Percentiles rank a stretch among this genome's conserved stretches.
These are phyloP conservation scores for Aureoboletus auriporus DNA, from an alignment of 768 basidiomycete species.

Conservation along the genomic window DNA sequence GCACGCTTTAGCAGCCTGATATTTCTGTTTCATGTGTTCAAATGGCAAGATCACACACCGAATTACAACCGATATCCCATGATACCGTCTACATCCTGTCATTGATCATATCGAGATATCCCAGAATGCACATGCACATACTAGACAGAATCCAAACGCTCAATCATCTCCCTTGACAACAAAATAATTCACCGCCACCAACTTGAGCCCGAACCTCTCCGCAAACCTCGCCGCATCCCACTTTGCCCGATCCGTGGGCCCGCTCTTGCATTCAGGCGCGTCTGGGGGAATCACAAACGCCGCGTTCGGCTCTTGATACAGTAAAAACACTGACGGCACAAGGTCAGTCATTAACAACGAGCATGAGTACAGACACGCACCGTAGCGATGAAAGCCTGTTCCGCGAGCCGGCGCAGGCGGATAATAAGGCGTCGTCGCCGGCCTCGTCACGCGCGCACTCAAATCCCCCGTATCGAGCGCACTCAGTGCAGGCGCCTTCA, in stretches of 20 bases:
- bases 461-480: slow-evolving; percentile 31
- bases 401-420: slow-evolving; percentile 54
- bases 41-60: too few species aligned
- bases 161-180: slow-evolving; percentile 31
- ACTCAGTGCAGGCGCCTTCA: slow-evolving; percentile 32
- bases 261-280: slow-evolving; percentile 43
- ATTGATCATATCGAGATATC: too few species aligned
- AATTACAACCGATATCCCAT: too few species aligned
- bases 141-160: background rate
- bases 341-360: background rate
- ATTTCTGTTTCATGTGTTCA: too few species aligned
- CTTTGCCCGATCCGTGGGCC: slow-evolving; percentile 41
- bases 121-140: background rate
- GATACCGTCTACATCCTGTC: too few species aligned
- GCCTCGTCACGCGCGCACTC: slow-evolving; percentile 38
- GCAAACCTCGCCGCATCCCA: slow-evolving; percentile 59
- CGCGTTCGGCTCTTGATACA: slow-evolving; percentile 54
- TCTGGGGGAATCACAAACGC: slow-evolving; percentile 39
- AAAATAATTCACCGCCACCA: slow-evolving; percentile 60
- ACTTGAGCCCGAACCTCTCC: slow-evolving; percentile 44
- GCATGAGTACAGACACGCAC: slow-evolving; percentile 27
- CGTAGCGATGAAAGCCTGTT: slow-evolving; percentile 55
- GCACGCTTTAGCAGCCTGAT: too few species aligned
- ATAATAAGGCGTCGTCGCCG: slow-evolving; percentile 51
- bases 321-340: slow-evolving; percentile 42